Evolutionary conservation across 1,139 yeast genomes (phyloP), one percentile per base, ranked within the genome.

Genomic region (Sugiyamaella neomexicana): DNA sequence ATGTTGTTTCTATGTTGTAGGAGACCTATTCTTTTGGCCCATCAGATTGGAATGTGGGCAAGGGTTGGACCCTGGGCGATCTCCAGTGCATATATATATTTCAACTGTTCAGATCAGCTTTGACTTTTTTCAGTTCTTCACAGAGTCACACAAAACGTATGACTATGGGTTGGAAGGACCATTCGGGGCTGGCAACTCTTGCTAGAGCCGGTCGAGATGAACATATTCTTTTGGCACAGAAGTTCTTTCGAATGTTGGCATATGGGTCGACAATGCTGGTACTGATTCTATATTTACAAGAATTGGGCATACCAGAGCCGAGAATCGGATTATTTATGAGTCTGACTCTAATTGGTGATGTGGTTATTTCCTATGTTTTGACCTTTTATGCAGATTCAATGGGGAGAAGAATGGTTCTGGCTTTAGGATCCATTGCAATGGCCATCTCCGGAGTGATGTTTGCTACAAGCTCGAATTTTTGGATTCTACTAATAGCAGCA

Each of bases 221-320:
- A 31, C 75, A 82, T 60, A 68, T 89, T 29, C 77, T 90, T 44
- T 83, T 95, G 82, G 70, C 74, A 7, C 84, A 91, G 9, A 87
- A 86, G 13, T 84, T 87, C 62, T 73, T 86, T 32, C 76, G 97
- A 23, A 78, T 88, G 80, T 73, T 83, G 56, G 85, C 95, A 1
- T 90, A 85, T 68, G 96, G 96, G 2, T 74, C 86, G 57, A 85
- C 95, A 10, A 88, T 89, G 63, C 91, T 89, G 71, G 84, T 90
- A 5, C 72, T 90, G 48, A 86, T 93, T 0, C 75, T 88, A 13
- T 89, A 83, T 62, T 75, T 90, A 49, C 79, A 79, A 54, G 75
- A 78, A 3, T 68, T 86, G 5, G 80, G 78, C 1, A 75, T 86
- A 46, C 63, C 80, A 0, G 89, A 86, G 55, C 67, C 79, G 1